Evolutionary conservation across 768 basidiomycete genomes (phyloP).

Genomic region (Lactarius indigo): DNA sequence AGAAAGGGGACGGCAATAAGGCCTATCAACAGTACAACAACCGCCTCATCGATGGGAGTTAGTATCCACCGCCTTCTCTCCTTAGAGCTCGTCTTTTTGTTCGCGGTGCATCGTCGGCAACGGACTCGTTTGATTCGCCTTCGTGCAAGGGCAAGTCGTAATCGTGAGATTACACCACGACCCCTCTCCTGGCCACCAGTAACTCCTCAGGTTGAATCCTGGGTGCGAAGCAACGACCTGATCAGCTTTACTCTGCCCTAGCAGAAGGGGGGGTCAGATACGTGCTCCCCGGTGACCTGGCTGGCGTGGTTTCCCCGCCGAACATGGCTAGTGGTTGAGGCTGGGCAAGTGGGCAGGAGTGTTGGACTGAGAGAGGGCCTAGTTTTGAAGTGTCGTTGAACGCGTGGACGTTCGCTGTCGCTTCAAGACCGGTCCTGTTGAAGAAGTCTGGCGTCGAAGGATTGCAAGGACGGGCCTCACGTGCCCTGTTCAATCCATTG

Average conservation of each 20-base stretch:
- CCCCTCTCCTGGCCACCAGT: slow-evolving; percentile 15
- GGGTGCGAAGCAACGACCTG: slow-evolving; percentile 18
- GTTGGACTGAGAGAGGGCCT: slow-evolving; percentile 25
- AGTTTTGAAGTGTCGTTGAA: slow-evolving; percentile 23
- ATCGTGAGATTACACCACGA: slow-evolving; percentile 12
- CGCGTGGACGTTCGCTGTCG: slow-evolving; percentile 23
- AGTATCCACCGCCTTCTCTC: slow-evolving; percentile 64
- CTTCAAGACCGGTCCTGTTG: slow-evolving; percentile 25
- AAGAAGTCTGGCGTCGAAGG: slow-evolving; percentile 22
- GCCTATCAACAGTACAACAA: slow-evolving; percentile 95
- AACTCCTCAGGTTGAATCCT: slow-evolving; percentile 8
- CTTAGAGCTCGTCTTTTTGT: slow-evolving; percentile 32
- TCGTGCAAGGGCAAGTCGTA: slow-evolving; percentile 19
- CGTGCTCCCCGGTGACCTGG: background rate
- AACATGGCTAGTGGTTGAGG: slow-evolving; percentile 17
- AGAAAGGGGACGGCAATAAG: slow-evolving; percentile 85
- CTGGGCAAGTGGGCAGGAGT: slow-evolving; percentile 14
- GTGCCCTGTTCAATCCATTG: slow-evolving; percentile 13
- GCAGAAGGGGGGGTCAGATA: slow-evolving; percentile 2
- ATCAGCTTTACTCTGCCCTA: slow-evolving; percentile 17
- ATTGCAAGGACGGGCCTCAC: slow-evolving; percentile 14
- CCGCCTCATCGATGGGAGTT: slow-evolving; percentile 99
- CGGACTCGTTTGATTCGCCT: slow-evolving; percentile 24
- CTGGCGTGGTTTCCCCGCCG: slow-evolving; percentile 10
- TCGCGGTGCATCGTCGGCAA: slow-evolving; percentile 23